These are phyloP conservation scores for Ogataea polymorpha DNA, from an alignment of 805 yeast genomes.

Conservation along the genomic window DNA sequence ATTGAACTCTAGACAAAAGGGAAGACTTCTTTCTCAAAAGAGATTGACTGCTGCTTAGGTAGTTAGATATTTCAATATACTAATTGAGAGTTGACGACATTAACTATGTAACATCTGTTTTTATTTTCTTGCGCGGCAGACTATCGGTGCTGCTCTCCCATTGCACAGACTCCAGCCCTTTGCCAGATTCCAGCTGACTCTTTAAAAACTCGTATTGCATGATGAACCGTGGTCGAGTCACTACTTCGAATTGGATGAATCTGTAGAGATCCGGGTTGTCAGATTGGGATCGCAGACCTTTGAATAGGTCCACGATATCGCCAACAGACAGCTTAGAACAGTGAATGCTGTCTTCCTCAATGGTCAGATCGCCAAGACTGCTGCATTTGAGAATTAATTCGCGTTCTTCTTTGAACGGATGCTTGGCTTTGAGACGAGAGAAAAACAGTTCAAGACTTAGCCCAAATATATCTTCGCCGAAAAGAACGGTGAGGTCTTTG, in stretches of 20 bases:
- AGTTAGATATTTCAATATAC: slow-evolving; percentile 14
- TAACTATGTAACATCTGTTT: slow-evolving; percentile 4
- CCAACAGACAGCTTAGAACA: slow-evolving; percentile 15
- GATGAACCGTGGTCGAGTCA: slow-evolving; percentile 15
- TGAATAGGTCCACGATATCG: slow-evolving; percentile 23
- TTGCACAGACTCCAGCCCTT: slow-evolving; percentile 19
- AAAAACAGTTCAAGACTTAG: slow-evolving; percentile 12
- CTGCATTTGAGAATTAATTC: slow-evolving; percentile 20
- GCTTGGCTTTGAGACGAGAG: slow-evolving; percentile 11
- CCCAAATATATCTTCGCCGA: slow-evolving; percentile 12
- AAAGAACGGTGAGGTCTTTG: slow-evolving; percentile 21
- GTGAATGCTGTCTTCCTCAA: slow-evolving; percentile 26
- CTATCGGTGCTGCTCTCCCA: slow-evolving; percentile 4
- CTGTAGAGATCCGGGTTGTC: slow-evolving; percentile 23
- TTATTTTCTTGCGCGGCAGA: slow-evolving; percentile 5
- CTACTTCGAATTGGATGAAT: slow-evolving; percentile 22
- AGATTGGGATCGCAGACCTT: slow-evolving; percentile 21
- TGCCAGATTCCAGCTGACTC: slow-evolving; percentile 10
- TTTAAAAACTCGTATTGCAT: slow-evolving; percentile 6
- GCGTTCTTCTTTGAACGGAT: slow-evolving; percentile 5
- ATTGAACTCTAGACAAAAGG: slow-evolving; percentile 88
- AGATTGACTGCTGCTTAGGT: slow-evolving; percentile 65
- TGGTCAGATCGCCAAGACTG: slow-evolving; percentile 21
- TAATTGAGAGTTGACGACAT: slow-evolving; percentile 11
- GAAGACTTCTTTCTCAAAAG: slow-evolving; percentile 86